Percentiles rank a stretch among this genome's conserved stretches.
These are phyloP conservation scores for Bacterosira constricta DNA, from an alignment of 108 stramenopile genomes.

Conservation along the genomic window DNA sequence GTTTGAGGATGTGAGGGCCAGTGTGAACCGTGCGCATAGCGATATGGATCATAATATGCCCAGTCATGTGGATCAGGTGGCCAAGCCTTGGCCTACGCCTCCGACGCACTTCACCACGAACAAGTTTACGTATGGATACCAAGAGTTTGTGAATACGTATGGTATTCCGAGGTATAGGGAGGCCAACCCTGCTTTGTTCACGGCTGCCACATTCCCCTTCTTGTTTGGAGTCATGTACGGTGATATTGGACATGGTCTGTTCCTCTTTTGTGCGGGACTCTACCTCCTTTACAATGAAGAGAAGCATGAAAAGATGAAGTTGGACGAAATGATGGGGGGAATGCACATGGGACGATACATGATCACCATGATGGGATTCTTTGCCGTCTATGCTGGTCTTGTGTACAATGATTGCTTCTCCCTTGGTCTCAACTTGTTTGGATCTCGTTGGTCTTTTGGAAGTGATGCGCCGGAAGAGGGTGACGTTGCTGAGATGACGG, in stretches of 20 bases:
- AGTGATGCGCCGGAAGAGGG: slow-evolving; percentile 78
- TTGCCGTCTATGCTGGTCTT: slow-evolving; percentile 95
- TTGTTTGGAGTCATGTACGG: slow-evolving; percentile 99
- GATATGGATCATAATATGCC: slow-evolving; percentile 92
- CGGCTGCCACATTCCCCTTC: slow-evolving; percentile 98
- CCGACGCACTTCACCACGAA: slow-evolving; percentile 97
- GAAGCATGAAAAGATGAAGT: slow-evolving; percentile 69
- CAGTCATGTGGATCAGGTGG: slow-evolving; percentile 84
- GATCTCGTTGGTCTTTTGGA: slow-evolving; percentile 83
- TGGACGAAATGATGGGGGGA: slow-evolving; percentile 89
- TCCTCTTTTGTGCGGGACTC: slow-evolving; percentile 84
- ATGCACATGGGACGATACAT: slow-evolving; percentile 93
- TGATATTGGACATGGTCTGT: slow-evolving; percentile 96
- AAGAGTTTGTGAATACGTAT: slow-evolving; percentile 99
- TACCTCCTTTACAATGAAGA: slow-evolving; percentile 85
- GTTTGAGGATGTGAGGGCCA: slow-evolving; percentile 67
- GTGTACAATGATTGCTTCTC: slow-evolving; percentile 99
- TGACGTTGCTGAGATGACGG: slow-evolving; percentile 60
- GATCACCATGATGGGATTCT: slow-evolving; percentile 97
- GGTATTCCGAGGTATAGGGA: slow-evolving; percentile 98
- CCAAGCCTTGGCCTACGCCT: slow-evolving; percentile 93
- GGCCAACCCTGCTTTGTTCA: slow-evolving; percentile 98
- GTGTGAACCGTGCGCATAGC: slow-evolving; percentile 85
- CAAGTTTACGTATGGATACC: slow-evolving; percentile 94
- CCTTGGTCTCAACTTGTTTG: slow-evolving; percentile 92